A percentile compares a stretch with the other conserved stretches of the same genome.
Conservation (phyloP, 345 rosid genomes). For the Boechera divaricarpa region DNA sequence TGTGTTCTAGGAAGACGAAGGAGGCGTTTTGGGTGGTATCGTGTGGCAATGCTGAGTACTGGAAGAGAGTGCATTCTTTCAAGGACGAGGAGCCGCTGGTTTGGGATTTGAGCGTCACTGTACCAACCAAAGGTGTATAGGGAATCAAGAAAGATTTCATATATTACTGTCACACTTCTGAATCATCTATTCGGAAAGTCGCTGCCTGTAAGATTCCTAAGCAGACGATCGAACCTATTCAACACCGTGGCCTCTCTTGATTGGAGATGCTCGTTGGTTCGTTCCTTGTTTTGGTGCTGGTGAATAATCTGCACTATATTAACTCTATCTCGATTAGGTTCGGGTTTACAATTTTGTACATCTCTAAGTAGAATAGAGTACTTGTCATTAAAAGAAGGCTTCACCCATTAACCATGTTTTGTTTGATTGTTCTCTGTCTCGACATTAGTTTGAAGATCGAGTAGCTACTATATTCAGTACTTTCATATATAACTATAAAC, state of each 20-base stretch:
- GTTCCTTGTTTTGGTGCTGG: neutral
- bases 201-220: neutral
- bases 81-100: neutral
- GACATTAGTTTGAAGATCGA: too few relatives aligned
- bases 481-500: too few relatives aligned
- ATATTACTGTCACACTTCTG: neutral
- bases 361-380: too few relatives aligned
- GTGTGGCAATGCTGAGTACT: neutral
- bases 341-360: too few relatives aligned
- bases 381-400: too few relatives aligned
- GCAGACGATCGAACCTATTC: neutral
- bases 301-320: neutral
- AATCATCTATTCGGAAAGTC: neutral
- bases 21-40: neutral
- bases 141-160: conserved; percentile 1
- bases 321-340: too few relatives aligned
- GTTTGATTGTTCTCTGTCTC: neutral
- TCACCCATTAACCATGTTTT: neutral
- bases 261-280: neutral
- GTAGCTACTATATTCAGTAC: too few relatives aligned
- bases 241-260: neutral
- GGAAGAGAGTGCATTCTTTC: neutral
- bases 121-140: neutral
- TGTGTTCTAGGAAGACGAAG: neutral
- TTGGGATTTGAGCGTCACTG: conserved; percentile 13